Base-by-base conservation (phyloP, 805 yeast genomes). In the Torulaspora quercuum region DNA sequence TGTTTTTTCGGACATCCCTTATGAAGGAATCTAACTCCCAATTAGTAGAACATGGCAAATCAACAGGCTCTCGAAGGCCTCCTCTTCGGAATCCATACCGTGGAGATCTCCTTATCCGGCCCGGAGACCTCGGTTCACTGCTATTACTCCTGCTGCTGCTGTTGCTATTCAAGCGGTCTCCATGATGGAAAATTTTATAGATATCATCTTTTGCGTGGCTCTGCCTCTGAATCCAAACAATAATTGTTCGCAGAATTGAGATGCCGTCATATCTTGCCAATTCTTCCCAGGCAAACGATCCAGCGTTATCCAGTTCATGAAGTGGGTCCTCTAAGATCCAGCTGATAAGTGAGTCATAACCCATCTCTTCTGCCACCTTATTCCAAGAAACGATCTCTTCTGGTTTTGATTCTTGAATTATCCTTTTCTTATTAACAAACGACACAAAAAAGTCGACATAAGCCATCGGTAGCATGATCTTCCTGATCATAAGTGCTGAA, bases 401-500 rank as follows among this genome's bases (percentile, higher is more conserved):
- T 15, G 33, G 24, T 6, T 21, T 29, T 6, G 33, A 21, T 12
- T 28, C 37, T 24, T 46, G 48, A 5, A 44, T 35, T 15, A 34
- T 35, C 19, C 38, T 31, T 25, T 53, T 55, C 18, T 47, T 27
- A 6, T 32, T 33, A 12, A 45, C 42, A 28, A 44, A 44, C 13
- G 50, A 37, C 18, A 39, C 29, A 15, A 52, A 44, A 37, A 49
- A 57, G 10, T 43, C 39, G 13, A 49, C 44, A 29, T 42, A 57
- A 1, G 39, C 33, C 35, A 35, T 33, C 6, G 58, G 50, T 10
- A 57, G 16, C 22, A 45, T 41, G 6, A 55, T 38, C 33, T 88
- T 90, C 67, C 74, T 95, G 42, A 83, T 88, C 39, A 85, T 84
- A 6, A 80, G 84, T 44, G 96, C 95, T 2, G 87, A 92, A 1